Evolutionary conservation across 2,329 filamentous ascomycete species (phyloP).

Genomic region (Pseudofabraea citricarpa): DNA sequence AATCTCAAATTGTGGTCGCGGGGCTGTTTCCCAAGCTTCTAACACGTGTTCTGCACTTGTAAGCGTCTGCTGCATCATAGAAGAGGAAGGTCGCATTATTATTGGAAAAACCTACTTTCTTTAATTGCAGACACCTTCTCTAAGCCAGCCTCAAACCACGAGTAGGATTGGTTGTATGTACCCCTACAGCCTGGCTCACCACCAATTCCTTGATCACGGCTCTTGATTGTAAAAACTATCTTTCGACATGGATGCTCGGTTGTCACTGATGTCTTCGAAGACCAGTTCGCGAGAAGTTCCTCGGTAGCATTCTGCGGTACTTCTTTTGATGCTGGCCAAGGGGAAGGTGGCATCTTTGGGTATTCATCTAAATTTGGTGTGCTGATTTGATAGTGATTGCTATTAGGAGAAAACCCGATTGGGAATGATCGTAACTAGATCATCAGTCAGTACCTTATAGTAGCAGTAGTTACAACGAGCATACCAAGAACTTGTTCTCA

Average conservation of each 20-base stretch:
- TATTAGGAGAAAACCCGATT: slow-evolving; percentile 12
- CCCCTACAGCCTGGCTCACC: slow-evolving; percentile 26
- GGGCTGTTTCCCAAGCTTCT: neutral
- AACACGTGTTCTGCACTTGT: slow-evolving; percentile 1
- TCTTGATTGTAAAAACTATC: slow-evolving; percentile 53
- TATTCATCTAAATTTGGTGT: slow-evolving; percentile 1
- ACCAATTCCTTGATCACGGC: slow-evolving; percentile 56
- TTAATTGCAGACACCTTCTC: slow-evolving; percentile 45
- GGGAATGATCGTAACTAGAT: slow-evolving; percentile 25
- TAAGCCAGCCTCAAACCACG: slow-evolving; percentile 60
- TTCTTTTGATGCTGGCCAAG: slow-evolving; percentile 7
- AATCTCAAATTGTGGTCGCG: slow-evolving; percentile 1
- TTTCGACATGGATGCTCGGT: slow-evolving; percentile 48
- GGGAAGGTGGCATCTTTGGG: slow-evolving; percentile 6
- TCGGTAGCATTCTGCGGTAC: slow-evolving; percentile 13
- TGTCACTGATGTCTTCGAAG: slow-evolving; percentile 8
- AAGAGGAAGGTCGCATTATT: too few relatives aligned
- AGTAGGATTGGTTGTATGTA: slow-evolving; percentile 45
- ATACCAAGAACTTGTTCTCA: slow-evolving; percentile 39
- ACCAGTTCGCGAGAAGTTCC: slow-evolving; percentile 16
- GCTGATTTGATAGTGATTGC: slow-evolving; percentile 6
- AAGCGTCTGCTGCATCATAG: slow-evolving; percentile 2
- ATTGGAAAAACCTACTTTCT: slow-evolving; percentile 11
- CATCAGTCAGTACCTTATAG: too few relatives aligned
- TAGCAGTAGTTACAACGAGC: too few relatives aligned